Base-by-base conservation (phyloP, 805 yeast genomes). In the Scheffersomyces stipitis region DNA sequence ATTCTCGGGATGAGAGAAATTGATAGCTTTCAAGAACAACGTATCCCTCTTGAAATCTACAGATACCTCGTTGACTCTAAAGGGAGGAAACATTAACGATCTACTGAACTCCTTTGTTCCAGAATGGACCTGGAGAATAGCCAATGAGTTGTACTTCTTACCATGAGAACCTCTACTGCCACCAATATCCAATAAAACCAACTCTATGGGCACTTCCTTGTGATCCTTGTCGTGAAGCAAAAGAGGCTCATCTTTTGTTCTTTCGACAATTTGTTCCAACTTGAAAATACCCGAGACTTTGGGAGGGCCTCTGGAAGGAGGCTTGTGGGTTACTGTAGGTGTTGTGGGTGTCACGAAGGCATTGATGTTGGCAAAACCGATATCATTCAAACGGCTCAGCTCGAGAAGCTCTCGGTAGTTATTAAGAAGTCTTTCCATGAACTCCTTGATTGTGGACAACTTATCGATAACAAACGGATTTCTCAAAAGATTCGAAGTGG, bases 1-100 rank as follows among this genome's bases (percentile, higher is more conserved):
- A 43, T 48, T 26, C 37, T 38, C 5, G 41, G 41, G n/a, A 23
- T 41, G 32, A 7, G 58, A 41, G 32, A 56, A 56, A 15, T 38
- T 41, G 17, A 53, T 42, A 26, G 46, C 33, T 18, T 35, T 44
- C 30, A 41, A 43, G 10, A 39, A 31, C 26, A 40, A 36, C 12
- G 18, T 13, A 3, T 40, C 17, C 18, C 39, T 23, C 7, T 49
- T 36, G 24, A 43, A 42, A 18, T 50, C 33, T 33, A 63, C 48
- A 10, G 62, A 46, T 15, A 65, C 48, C 37, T 66, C 71, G 40
- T 65, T 64, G 34, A 64, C 44, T 33, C 75, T 43, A 44, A 69
- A 68, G 1, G 75, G 75, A 6, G 75, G 73, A 42, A 49, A 68
- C 43, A 69, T 37, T 23, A 69, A 58, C 7, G 63, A 57, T 18